phyloP scores from a whole-genome alignment of 257 asterid genomes.

The Gentiana straminea region DNA sequence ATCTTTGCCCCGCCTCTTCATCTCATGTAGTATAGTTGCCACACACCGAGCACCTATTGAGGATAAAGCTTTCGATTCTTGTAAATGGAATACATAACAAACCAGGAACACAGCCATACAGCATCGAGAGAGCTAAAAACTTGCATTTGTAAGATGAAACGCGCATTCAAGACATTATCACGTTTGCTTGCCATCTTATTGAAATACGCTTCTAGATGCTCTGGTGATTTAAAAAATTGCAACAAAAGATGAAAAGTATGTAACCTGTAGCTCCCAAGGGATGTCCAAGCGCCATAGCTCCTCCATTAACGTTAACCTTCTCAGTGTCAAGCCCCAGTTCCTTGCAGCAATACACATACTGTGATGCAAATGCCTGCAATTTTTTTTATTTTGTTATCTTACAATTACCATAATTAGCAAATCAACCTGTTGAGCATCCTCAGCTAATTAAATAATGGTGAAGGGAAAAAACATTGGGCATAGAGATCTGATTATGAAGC shows the following conservation, averaged over 20 bases:
- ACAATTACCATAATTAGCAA: too few relatives aligned
- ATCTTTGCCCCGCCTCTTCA: conserved; percentile 86
- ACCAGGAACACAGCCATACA: too few relatives aligned
- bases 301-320: conserved; percentile 87
- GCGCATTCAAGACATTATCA: too few relatives aligned
- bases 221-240: too few relatives aligned
- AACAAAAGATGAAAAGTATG: not conserved
- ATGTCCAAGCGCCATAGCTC: conserved; percentile 94
- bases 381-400: not conserved
- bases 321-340: conserved; percentile 61
- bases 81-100: too few relatives aligned
- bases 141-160: too few relatives aligned
- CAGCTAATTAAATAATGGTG: not conserved
- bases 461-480: not conserved
- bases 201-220: too few relatives aligned
- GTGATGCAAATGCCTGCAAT: conserved; percentile 91
- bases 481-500: not conserved
- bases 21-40: conserved; percentile 73
- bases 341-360: conserved; percentile 73
- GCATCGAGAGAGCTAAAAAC: too few relatives aligned
- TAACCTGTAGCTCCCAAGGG: conserved; percentile 92
- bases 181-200: too few relatives aligned
- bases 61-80: too few relatives aligned
- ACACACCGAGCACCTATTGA: conserved; percentile 81
- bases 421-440: too few relatives aligned